Evolutionary conservation across 2,329 filamentous ascomycete genomes (phyloP).

Genomic region (Epichloe sp.): DNA sequence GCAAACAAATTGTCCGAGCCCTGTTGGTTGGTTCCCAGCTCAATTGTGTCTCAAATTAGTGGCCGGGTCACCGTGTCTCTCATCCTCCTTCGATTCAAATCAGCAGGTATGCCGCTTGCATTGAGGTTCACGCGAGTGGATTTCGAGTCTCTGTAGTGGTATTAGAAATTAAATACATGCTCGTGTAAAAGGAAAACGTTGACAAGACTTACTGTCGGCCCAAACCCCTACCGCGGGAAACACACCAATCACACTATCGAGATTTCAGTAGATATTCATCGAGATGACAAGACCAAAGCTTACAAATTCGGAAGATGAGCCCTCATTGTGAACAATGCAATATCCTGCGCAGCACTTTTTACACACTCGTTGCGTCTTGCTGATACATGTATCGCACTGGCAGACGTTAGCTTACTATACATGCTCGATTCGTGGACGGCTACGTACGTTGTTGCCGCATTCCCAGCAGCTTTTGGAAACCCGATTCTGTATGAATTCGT

Average conservation of each 20-base stretch:
- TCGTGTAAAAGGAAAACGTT: not conserved
- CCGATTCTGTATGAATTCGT: constrained; percentile 28
- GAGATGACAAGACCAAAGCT: constrained; percentile 14
- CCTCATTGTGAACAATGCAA: constrained; percentile 72
- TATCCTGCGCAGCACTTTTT: constrained; percentile 64
- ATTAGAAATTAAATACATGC: not conserved
- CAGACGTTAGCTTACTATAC: not conserved
- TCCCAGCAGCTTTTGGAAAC: constrained; percentile 69
- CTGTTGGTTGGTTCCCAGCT: no score
- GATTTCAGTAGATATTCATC: constrained; percentile 16
- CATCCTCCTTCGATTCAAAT: constrained; percentile 6
- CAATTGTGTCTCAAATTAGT: not conserved
- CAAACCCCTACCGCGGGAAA: constrained; percentile 21
- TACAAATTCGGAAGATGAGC: constrained; percentile 52
- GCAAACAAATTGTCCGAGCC: not conserved
- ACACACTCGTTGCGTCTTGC: constrained; percentile 57
- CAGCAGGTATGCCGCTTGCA: constrained; percentile 1
- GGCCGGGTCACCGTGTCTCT: constrained; percentile 6
- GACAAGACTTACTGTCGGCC: constrained; percentile 12
- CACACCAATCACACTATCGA: constrained; percentile 31
- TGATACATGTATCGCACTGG: constrained; percentile 65
- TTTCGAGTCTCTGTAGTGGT: constrained; percentile 1
- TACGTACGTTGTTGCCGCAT: constrained; percentile 64
- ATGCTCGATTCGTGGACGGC: not conserved
- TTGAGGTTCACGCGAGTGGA: not conserved